These are phyloP conservation scores for Clarkia xantiana DNA, from an alignment of 345 rosid species.

Conservation along the genomic window DNA sequence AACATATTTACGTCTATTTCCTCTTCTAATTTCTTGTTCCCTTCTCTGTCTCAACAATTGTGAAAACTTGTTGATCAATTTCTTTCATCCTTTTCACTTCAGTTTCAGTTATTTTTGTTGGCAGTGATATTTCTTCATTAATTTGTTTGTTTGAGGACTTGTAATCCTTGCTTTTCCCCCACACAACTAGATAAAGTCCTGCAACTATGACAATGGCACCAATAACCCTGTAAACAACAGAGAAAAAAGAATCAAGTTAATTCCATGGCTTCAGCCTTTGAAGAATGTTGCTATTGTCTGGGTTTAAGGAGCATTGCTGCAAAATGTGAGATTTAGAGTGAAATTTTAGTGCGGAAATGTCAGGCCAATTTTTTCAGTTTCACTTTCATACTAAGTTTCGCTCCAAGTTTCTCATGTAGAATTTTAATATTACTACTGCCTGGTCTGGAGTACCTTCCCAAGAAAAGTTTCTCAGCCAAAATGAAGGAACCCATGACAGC, in stretches of 20 bases:
- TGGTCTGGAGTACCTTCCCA: constrained; percentile 66
- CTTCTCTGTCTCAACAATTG: constrained; percentile 13
- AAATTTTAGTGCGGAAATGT: not conserved
- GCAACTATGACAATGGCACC: constrained; percentile 66
- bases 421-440: no score
- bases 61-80: constrained; percentile 18
- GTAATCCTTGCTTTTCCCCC: constrained; percentile 79
- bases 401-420: no score
- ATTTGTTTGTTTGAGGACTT: constrained; percentile 1
- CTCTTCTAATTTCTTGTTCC: not conserved
- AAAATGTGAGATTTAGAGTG: not conserved
- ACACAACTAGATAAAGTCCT: constrained; percentile 67
- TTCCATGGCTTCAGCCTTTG: no score
- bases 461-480: constrained; percentile 57
- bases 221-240: constrained; percentile 36
- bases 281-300: not conserved
- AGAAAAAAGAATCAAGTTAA: not conserved
- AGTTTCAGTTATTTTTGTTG: constrained; percentile 9
- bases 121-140: constrained; percentile 14
- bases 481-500: constrained; percentile 62
- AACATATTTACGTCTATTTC: not conserved
- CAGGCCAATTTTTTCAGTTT: no score
- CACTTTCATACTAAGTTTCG: no score
- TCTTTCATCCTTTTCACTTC: constrained; percentile 8
- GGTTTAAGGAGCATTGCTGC: no score